A percentile compares a stretch with the other conserved stretches of the same genome.
Evolutionary conservation across 352 stramenopile species (phyloP).

Genomic region (Peronospora farinosa): DNA sequence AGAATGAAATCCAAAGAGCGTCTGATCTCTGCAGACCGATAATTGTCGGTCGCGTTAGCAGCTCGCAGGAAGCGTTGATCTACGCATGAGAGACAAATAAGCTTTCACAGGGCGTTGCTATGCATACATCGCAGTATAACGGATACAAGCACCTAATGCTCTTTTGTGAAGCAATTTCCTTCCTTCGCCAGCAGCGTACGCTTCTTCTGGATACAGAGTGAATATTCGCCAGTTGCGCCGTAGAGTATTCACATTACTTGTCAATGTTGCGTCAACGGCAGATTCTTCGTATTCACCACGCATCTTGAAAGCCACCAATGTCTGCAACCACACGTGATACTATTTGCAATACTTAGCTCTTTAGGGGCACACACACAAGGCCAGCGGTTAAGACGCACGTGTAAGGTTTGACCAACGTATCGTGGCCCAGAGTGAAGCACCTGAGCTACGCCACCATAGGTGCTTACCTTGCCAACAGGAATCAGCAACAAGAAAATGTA

Average conservation of each 20-base stretch:
- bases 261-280: background rate
- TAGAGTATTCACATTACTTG: background rate
- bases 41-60: background rate
- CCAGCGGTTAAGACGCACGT: constrained; percentile 28
- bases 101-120: background rate
- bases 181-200: constrained; percentile 51
- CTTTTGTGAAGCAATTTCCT: constrained; percentile 52
- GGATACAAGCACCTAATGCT: constrained; percentile 43
- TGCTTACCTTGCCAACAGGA: constrained; percentile 69
- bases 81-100: constrained; percentile 10
- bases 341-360: background rate
- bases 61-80: constrained; percentile 39
- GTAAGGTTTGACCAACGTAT: constrained; percentile 71
- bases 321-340: constrained; percentile 52
- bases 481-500: constrained; percentile 34
- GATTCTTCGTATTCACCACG: background rate
- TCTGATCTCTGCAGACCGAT: background rate
- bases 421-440: constrained; percentile 57
- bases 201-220: constrained; percentile 59
- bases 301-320: constrained; percentile 76
- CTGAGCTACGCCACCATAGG: constrained; percentile 45
- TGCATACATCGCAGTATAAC: background rate
- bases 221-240: constrained; percentile 54
- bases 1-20: constrained; percentile 6
- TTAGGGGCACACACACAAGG: too few relatives aligned